Evolutionary conservation across 352 stramenopile species (phyloP).

Genomic region (Globisporangium splendens): DNA sequence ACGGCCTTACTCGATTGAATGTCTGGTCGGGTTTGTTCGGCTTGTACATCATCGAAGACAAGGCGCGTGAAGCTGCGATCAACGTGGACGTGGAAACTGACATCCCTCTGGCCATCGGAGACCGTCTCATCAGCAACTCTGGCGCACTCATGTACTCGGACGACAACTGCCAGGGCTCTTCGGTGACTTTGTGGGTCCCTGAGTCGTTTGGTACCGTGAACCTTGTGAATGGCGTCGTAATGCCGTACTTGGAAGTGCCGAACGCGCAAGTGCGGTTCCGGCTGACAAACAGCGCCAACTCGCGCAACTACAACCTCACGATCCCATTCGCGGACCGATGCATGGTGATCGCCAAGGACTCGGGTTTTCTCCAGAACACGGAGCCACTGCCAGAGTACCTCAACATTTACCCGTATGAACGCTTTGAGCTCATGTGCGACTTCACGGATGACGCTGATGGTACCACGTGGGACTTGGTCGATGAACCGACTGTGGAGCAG

Average conservation of each 20-base stretch:
- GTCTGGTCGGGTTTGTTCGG: slow-evolving; percentile 59
- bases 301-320: slow-evolving; percentile 73
- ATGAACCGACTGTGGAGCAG: slow-evolving; percentile 34
- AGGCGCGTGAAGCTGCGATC: slow-evolving; percentile 35
- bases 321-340: slow-evolving; percentile 63
- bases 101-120: slow-evolving; percentile 53
- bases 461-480: slow-evolving; percentile 43
- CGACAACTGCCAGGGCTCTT: slow-evolving; percentile 42
- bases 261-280: slow-evolving; percentile 59
- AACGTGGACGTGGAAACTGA: slow-evolving; percentile 59
- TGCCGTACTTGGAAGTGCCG: slow-evolving; percentile 63
- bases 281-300: slow-evolving; percentile 54
- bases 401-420: slow-evolving; percentile 38
- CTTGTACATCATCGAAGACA: slow-evolving; percentile 58
- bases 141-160: slow-evolving; percentile 66
- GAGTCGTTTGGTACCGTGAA: slow-evolving; percentile 65
- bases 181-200: slow-evolving; percentile 46
- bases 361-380: slow-evolving; percentile 53
- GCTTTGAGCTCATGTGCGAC: slow-evolving; percentile 57
- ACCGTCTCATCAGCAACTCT: slow-evolving; percentile 46
- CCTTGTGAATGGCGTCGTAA: slow-evolving; percentile 72
- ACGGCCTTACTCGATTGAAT: slow-evolving; percentile 62
- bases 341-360: slow-evolving; percentile 59
- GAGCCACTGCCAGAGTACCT: slow-evolving; percentile 20
- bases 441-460: slow-evolving; percentile 38